phyloP scores from a whole-genome alignment of 176 grass and related monocot species.

The Hordeum vulgare region MorexV3_pseudomolecules_assembly NC_058524.1:430682012-430682511 shows the following conservation, averaged over 20 bases:
- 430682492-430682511: background rate
- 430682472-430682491: background rate
- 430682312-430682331: conserved; percentile 55
- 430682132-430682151: conserved; percentile 33
- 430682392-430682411: conserved; percentile 44
- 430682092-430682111: background rate
- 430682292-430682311: conserved; percentile 33
- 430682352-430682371: conserved; percentile 19
- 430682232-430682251: conserved; percentile 44
- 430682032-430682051: conserved; percentile 41
- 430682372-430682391: background rate
- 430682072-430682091: conserved; percentile 39
- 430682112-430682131: conserved; percentile 34
- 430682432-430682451: conserved; percentile 31
- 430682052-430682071: conserved; percentile 40
- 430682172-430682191: background rate
- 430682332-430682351: conserved; percentile 42
- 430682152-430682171: background rate
- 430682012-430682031: conserved; percentile 48
- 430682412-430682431: conserved; percentile 33
- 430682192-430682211: background rate
- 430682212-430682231: conserved; percentile 47
- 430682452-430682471: background rate
- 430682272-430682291: conserved; percentile 19
- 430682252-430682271: conserved; percentile 32